Evolutionary conservation across 495 filamentous ascomycete genomes (phyloP).

Genomic region (Aspergillus heteromorphus): DNA sequence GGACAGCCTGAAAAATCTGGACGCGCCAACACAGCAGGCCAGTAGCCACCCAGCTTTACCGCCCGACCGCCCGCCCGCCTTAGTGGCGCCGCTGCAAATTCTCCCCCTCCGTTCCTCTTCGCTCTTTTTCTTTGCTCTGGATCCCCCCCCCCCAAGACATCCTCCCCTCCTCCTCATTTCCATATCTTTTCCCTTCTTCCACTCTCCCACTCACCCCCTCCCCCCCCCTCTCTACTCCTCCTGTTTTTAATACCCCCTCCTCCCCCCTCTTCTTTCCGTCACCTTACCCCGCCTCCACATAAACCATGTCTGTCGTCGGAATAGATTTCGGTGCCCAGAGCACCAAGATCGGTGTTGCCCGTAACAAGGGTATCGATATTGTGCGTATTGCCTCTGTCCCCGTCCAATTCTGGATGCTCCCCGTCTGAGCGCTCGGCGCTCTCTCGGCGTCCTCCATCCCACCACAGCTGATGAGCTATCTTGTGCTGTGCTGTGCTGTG

Average conservation of each 20-base stretch:
- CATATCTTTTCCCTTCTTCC: constrained; percentile 12
- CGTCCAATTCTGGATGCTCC: constrained; percentile 6
- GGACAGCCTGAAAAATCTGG: constrained; percentile 11
- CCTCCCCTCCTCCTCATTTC: constrained; percentile 16
- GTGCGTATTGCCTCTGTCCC: constrained; percentile 56
- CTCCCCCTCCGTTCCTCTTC: constrained; percentile 19
- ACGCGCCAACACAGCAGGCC: constrained; percentile 16
- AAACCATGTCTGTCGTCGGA: constrained; percentile 69
- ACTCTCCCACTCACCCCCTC: constrained; percentile 24
- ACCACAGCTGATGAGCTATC: too few species aligned
- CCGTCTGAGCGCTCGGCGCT: background rate
- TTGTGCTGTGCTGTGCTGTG: too few species aligned
- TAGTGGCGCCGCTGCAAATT: constrained; percentile 36
- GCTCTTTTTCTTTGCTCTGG: constrained; percentile 24
- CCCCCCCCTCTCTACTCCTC: constrained; percentile 15
- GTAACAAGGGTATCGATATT: constrained; percentile 98
- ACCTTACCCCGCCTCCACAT: constrained; percentile 15
- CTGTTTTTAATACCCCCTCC: too few species aligned
- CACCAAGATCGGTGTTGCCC: constrained; percentile 93
- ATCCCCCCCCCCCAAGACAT: constrained; percentile 12
- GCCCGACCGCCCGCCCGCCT: constrained; percentile 19
- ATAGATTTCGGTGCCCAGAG: constrained; percentile 96
- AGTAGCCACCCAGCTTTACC: constrained; percentile 17
- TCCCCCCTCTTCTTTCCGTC: constrained; percentile 14
- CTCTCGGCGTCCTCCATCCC: background rate